These are phyloP conservation scores for Favolaschia claudopus DNA, from an alignment of 768 basidiomycete species.

Conservation along the genomic window DNA sequence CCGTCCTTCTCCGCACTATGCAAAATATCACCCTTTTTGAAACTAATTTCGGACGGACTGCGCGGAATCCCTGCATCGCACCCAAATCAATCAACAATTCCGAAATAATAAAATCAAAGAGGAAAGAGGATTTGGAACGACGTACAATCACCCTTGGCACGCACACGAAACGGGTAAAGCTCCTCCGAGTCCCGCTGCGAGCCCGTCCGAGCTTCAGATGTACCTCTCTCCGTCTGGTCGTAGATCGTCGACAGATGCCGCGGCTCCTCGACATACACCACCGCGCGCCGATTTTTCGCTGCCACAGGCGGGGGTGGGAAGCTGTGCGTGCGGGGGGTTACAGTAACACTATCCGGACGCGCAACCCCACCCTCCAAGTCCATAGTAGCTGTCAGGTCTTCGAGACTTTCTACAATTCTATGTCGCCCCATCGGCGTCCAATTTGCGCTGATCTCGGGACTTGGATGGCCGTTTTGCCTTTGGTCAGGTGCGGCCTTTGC, in stretches of 20 bases:
- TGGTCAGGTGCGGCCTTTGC: conserved; percentile 18
- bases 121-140: conserved; percentile 15
- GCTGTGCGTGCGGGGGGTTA: neutral
- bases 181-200: neutral
- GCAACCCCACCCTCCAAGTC: neutral
- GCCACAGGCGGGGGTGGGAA: conserved; percentile 4
- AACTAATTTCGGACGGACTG: conserved; percentile 81
- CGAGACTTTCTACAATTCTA: conserved; percentile 13
- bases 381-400: neutral
- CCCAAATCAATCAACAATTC: too few relatives aligned
- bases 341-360: neutral
- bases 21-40: conserved; percentile 75
- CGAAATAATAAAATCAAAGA: conserved; percentile 49
- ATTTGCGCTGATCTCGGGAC: neutral
- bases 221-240: conserved; percentile 2
- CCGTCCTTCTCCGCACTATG: conserved; percentile 72
- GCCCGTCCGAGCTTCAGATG: neutral
- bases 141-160: conserved; percentile 20
- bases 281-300: conserved; percentile 16
- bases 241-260: conserved; percentile 24
- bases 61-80: conserved; percentile 24
- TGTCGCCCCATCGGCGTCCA: conserved; percentile 11
- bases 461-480: neutral
- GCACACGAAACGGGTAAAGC: conserved; percentile 18
- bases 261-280: conserved; percentile 8